These are phyloP conservation scores for Sclerotinia subarctica DNA, from an alignment of 2,329 filamentous ascomycete species.

Conservation along the genomic window DNA sequence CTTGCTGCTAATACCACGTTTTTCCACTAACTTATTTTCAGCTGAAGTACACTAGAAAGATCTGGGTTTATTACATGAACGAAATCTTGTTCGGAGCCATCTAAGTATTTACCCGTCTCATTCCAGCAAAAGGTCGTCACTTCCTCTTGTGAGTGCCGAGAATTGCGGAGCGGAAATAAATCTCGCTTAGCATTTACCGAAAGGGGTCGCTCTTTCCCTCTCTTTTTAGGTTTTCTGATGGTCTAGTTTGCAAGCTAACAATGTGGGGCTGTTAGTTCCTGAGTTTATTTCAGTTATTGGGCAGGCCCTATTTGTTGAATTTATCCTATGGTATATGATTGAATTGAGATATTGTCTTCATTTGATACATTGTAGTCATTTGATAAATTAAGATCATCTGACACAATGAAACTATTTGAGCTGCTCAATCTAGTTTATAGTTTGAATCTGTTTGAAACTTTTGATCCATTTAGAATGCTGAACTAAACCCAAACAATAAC, in stretches of 20 bases:
- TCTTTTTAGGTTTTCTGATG: not conserved
- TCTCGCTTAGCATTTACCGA: not conserved
- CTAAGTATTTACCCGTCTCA: not conserved
- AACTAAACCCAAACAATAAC: not conserved
- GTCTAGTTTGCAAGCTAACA: not conserved
- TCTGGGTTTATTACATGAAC: not conserved
- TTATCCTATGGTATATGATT: too few species aligned
- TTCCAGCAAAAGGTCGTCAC: not conserved
- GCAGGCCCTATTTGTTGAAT: not conserved
- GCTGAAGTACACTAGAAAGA: not conserved
- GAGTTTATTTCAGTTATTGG: not conserved
- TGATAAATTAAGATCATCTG: not conserved
- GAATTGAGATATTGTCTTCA: not conserved
- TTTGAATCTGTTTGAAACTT: too few species aligned
- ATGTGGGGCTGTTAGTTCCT: not conserved
- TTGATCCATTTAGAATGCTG: not conserved
- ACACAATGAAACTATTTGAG: not conserved
- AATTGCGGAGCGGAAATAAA: not conserved
- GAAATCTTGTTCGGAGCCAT: not conserved
- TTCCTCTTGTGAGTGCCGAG: not conserved
- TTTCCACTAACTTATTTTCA: not conserved
- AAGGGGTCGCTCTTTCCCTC: not conserved
- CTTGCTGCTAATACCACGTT: not conserved
- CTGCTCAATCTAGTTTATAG: not conserved
- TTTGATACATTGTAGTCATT: not conserved